These are phyloP conservation scores for Yamadazyma pseudoaaseri DNA, from an alignment of 1,139 yeast species.

Conservation along the genomic window DNA sequence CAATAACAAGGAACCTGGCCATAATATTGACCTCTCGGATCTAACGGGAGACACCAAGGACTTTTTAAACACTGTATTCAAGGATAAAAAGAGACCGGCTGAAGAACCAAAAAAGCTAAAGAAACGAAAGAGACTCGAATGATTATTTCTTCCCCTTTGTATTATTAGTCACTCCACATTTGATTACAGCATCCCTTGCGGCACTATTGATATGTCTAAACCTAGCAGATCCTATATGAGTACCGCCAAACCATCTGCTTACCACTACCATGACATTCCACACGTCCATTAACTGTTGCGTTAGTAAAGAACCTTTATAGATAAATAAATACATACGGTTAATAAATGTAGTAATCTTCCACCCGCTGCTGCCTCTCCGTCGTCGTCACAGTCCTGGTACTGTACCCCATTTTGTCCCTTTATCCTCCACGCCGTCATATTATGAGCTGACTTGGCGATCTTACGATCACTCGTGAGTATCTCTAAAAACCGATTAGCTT, in stretches of 20 bases:
- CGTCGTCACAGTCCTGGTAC: conserved; percentile 89
- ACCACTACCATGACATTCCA: conserved; percentile 88
- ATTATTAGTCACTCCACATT: conserved; percentile 43
- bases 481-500: conserved; percentile 56
- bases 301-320: no score
- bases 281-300: conserved; percentile 72
- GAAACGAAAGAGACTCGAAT: conserved; percentile 10
- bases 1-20: no score
- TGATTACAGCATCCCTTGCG: conserved; percentile 78
- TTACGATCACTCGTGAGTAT: conserved; percentile 61
- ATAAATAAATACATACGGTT: conserved; percentile 56
- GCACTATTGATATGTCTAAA: conserved; percentile 90
- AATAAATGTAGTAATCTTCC: conserved; percentile 78
- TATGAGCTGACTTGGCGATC: conserved; percentile 69
- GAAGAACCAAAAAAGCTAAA: conserved; percentile 7
- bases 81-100: conserved; percentile 14
- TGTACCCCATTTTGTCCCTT: conserved; percentile 50
- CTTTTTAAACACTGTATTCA: conserved; percentile 15
- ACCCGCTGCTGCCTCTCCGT: conserved; percentile 98
- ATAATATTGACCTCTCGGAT: no score
- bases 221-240: conserved; percentile 87
- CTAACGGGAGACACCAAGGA: conserved; percentile 7
- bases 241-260: conserved; percentile 93
- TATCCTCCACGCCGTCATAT: conserved; percentile 86
- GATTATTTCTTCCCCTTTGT: conserved; percentile 21